phyloP scores from a whole-genome alignment of 208 protist species.

The Angomonas deanei region DNA sequence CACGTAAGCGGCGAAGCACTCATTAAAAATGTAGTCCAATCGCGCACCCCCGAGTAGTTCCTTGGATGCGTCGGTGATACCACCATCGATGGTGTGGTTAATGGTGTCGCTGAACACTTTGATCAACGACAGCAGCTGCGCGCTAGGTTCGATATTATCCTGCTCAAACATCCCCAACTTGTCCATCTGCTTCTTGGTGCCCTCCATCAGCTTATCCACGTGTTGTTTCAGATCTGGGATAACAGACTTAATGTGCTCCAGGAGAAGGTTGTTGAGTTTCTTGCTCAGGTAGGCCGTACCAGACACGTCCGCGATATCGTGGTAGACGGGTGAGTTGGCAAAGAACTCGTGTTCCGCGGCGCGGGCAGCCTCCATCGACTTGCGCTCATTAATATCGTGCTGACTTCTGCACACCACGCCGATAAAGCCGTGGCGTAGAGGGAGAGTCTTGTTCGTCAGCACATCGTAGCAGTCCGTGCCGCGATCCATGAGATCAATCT shows the following conservation, averaged over 20 bases:
- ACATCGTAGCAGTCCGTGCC: slow-evolving; percentile 98
- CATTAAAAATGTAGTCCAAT: slow-evolving; percentile 96
- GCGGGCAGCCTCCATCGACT: slow-evolving; percentile 83
- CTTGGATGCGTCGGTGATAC: slow-evolving; percentile 80
- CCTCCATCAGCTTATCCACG: slow-evolving; percentile 83
- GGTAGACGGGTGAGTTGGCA: slow-evolving; percentile 87
- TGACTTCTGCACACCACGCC: slow-evolving; percentile 98
- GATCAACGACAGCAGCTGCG: slow-evolving; percentile 79
- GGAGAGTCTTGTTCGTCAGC: slow-evolving; percentile 90
- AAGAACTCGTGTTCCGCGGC: slow-evolving; percentile 93
- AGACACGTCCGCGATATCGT: slow-evolving; percentile 62
- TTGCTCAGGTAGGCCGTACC: slow-evolving; percentile 91
- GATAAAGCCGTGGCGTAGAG: slow-evolving; percentile 96
- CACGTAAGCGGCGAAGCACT: slow-evolving; percentile 90
- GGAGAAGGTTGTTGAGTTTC: slow-evolving; percentile 90
- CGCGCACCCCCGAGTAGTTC: slow-evolving; percentile 95
- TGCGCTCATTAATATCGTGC: slow-evolving; percentile 94
- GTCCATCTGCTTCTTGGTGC: slow-evolving; percentile 85
- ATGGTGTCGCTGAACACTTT: slow-evolving; percentile 87
- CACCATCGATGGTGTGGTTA: slow-evolving; percentile 93
- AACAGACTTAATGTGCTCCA: slow-evolving; percentile 93
- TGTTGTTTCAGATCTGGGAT: slow-evolving; percentile 93
- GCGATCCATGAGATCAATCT: slow-evolving; percentile 98
- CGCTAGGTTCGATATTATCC: slow-evolving; percentile 73
- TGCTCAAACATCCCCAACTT: slow-evolving; percentile 87